phyloP scores from a whole-genome alignment of 2,329 filamentous ascomycete genomes.

The Coniochaeta prunicola region DNA sequence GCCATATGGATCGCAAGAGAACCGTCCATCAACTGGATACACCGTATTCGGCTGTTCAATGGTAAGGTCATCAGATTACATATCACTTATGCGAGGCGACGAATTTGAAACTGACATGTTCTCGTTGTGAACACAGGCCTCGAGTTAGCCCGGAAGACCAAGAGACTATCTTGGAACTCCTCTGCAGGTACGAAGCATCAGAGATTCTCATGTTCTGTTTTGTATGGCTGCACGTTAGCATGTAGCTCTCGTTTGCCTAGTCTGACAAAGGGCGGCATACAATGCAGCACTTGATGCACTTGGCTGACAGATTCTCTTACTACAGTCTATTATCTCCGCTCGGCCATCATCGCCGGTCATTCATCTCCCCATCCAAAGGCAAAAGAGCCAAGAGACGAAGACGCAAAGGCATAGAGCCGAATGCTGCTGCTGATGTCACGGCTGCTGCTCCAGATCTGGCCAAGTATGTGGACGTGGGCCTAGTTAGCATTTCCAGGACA shows the following conservation, averaged over 20 bases:
- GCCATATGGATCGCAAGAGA: constrained; percentile 46
- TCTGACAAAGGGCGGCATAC: too few relatives aligned
- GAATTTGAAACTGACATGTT: neutral
- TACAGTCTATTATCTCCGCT: constrained; percentile 55
- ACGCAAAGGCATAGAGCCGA: constrained; percentile 25
- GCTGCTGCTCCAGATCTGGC: constrained; percentile 44
- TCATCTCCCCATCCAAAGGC: constrained; percentile 52
- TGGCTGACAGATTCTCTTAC: constrained; percentile 2
- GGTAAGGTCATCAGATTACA: constrained; percentile 33
- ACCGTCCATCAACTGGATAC: constrained; percentile 58
- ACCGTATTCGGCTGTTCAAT: constrained; percentile 53
- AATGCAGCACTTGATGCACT: too few relatives aligned
- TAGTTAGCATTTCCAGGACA: constrained; percentile 54
- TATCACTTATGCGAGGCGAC: neutral
- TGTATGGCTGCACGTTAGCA: neutral
- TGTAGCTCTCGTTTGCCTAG: neutral
- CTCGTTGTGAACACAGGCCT: constrained; percentile 42
- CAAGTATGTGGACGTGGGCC: constrained; percentile 54
- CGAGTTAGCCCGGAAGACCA: constrained; percentile 49
- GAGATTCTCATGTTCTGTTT: constrained; percentile 7
- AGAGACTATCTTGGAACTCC: constrained; percentile 56
- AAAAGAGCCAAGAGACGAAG: constrained; percentile 50
- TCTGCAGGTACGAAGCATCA: constrained; percentile 50
- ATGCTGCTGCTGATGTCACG: constrained; percentile 8
- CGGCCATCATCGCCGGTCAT: constrained; percentile 49